Base-by-base conservation (phyloP, 176 grass and related monocot genomes). In the Tuctoria greenei region DNA sequence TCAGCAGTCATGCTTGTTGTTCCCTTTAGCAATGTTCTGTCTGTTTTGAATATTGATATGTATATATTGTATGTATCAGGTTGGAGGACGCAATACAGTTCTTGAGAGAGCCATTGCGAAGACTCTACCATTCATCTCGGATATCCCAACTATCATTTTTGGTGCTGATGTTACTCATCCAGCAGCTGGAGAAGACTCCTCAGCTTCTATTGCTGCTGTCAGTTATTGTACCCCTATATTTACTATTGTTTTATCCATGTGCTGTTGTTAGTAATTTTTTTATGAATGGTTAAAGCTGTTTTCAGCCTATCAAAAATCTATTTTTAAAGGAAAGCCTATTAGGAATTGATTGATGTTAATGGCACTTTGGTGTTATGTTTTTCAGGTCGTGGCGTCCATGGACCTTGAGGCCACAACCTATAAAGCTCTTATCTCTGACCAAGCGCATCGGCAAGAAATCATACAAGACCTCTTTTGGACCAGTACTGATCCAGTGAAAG, bases 111-210 rank as follows among this genome's bases (percentile, higher is more conserved):
- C 83, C 52, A 10, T 77, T 41, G 20, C 0, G 8, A 36, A 54
- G 1, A n/a, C 20, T 17, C 78, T 88, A 55, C 88, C 85, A 1
- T 66, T 79, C 12, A 45, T 93, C 38, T 85, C 57, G 1, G 92
- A 95, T 10, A 10, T 0, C 7, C 79, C 83, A 1, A 95, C 92
- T 24, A 91, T 95, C 37, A 79, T 95, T 54, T 95, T 91, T 79
- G 92, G 92, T 79, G 92, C 92, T 61, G 92, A 95, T 81, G 92
- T 95, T 23, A 91, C 88, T 21, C 88, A 95, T 82, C 92, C 92
- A 11, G 14, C 77, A 39, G 68, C 92, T 31, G 92, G 92, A 61
- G 92, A 95, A 58, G 88, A 91, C 26, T 77, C 79, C 26, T 77
- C 75, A 12, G 23, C 73, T 4, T 91, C 88, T 38, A 87, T 97